phyloP scores from a whole-genome alignment of 495 filamentous ascomycete species.

The Hypoxylon fragiforme region DNA sequence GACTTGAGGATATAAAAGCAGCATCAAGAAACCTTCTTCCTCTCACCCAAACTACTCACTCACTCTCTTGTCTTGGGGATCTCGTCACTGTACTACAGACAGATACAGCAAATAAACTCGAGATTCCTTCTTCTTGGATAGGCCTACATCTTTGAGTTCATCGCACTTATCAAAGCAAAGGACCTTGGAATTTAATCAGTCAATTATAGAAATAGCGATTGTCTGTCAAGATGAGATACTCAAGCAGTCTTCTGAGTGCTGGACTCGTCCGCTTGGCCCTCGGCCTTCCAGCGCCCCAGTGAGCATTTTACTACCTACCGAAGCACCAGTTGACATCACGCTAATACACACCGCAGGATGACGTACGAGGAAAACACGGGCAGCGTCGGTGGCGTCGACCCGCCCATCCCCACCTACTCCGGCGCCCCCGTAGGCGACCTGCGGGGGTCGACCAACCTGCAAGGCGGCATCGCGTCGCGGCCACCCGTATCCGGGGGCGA shows the following conservation, averaged over 20 bases:
- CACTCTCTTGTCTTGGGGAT: too few relatives aligned
- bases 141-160: too few relatives aligned
- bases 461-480: constrained; percentile 42
- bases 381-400: constrained; percentile 39
- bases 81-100: too few relatives aligned
- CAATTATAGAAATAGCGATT: too few relatives aligned
- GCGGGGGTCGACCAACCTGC: constrained; percentile 40
- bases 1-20: too few relatives aligned
- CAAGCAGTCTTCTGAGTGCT: constrained; percentile 16
- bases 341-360: constrained; percentile 23
- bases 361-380: constrained; percentile 43
- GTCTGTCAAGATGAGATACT: constrained; percentile 25
- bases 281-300: constrained; percentile 35
- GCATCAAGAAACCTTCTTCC: too few relatives aligned
- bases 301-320: constrained; percentile 6
- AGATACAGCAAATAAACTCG: too few relatives aligned
- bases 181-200: too few relatives aligned
- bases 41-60: too few relatives aligned
- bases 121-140: too few relatives aligned
- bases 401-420: constrained; percentile 41
- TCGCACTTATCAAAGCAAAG: too few relatives aligned
- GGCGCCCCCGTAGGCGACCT: constrained; percentile 38
- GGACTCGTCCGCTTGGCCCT: constrained; percentile 28
- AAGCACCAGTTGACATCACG: background rate
- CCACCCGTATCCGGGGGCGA: constrained; percentile 38